Base-by-base conservation (phyloP, 2,329 filamentous ascomycete species). In the Coniochaeta ligniaria region DNA sequence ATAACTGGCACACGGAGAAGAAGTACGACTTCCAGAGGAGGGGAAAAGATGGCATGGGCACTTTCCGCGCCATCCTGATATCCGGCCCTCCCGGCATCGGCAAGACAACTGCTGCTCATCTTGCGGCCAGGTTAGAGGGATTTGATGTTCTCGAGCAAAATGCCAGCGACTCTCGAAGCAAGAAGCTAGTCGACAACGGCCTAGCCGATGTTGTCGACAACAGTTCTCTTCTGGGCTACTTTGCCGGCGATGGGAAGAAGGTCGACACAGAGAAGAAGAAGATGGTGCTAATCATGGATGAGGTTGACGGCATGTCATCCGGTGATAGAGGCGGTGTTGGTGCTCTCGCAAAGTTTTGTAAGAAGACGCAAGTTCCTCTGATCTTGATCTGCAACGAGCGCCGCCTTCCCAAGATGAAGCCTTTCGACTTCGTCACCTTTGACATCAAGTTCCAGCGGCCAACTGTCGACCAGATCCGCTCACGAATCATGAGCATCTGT, bases 301-400 rank as follows among this genome's bases (percentile, higher is more conserved):
- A 99, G 75, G 95, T 99, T 5, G 95, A 99, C 69, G 95, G 95
- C 59, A 98, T 99, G 95, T 98, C 94, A 63, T 93, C 92, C 38
- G 95, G 95, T 71, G 95, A 99, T 72, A 88, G 95, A 63, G 95
- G 95, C 66, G 95, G 95, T 73, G 95, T 99, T 56, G 95, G 93
- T 58, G 95, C 95, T 33, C 81, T 99, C 60, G 94, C 95, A 60
- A 92, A 95, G 61, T 89, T 96, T 59, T 97, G 94, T 81, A 96
- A 91, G 77, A 97, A 96, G 80, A 95, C 93, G 0, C 87, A 95
- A 67, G 87, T 99, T 26, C 95, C 95, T 0, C 88, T 99, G 72
- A 98, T 99, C 66, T 82, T 99, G 60, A 98, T 99, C 67, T 99
- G 95, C 83, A 99, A 99, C 73, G 95, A 99, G 71, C 89, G 95